A percentile compares a stretch with the other conserved stretches of the same genome.
These are phyloP conservation scores for Coprinopsis cinerea DNA, from an alignment of 768 basidiomycete genomes.

Conservation along the genomic window DNA sequence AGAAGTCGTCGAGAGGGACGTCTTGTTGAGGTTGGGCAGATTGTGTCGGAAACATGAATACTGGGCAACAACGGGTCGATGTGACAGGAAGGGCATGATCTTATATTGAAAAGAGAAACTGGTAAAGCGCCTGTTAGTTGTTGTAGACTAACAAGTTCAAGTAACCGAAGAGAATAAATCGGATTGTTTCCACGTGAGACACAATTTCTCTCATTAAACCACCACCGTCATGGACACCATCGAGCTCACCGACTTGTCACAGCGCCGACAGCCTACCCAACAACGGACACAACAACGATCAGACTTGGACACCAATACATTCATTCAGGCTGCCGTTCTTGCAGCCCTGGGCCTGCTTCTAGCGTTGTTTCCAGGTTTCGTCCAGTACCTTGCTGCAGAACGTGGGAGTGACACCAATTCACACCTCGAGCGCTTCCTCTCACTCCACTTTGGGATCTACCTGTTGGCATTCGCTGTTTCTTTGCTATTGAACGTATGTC, in stretches of 20 bases:
- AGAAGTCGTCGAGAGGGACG: conserved; percentile 35
- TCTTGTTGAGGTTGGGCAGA: background rate
- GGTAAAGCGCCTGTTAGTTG: too few species aligned
- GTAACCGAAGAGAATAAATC: conserved; percentile 6
- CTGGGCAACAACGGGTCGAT: too few species aligned
- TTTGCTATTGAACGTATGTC: conserved; percentile 52
- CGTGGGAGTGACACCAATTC: conserved; percentile 38
- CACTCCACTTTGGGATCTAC: conserved; percentile 59
- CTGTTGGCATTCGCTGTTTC: conserved; percentile 50
- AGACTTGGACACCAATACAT: background rate
- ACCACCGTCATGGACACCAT: conserved; percentile 3
- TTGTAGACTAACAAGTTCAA: background rate
- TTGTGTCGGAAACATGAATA: too few species aligned
- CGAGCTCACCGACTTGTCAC: conserved; percentile 2
- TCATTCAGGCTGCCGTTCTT: conserved; percentile 23
- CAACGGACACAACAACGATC: background rate
- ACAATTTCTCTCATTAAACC: background rate
- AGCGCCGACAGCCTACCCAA: background rate
- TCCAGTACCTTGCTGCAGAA: conserved; percentile 57
- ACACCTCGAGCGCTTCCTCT: conserved; percentile 63
- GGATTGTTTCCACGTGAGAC: background rate
- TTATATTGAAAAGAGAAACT: too few species aligned
- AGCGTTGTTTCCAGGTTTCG: conserved; percentile 52
- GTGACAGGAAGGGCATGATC: too few species aligned
- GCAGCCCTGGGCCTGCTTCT: conserved; percentile 16